Conservation (phyloP, 1,284 basidiomycete genomes). For the Inonotus obliquus region DNA sequence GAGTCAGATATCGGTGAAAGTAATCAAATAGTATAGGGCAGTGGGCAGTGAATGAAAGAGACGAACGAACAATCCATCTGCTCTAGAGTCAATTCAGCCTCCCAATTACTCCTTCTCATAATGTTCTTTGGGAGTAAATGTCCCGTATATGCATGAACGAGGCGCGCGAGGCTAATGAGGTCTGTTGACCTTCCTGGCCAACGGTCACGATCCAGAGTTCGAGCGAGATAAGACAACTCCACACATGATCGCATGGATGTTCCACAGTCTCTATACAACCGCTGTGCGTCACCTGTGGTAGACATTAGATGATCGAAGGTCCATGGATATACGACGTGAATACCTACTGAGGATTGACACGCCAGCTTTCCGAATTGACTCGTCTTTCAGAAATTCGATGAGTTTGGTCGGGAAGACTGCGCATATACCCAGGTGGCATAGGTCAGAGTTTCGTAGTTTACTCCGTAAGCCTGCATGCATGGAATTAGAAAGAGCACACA, state of each 20-base stretch:
- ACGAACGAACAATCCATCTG: slow-evolving; percentile 51
- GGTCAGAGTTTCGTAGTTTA: not conserved
- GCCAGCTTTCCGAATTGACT: slow-evolving; percentile 54
- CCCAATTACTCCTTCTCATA: slow-evolving; percentile 66
- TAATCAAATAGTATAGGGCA: too few species aligned
- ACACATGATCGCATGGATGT: slow-evolving; percentile 53
- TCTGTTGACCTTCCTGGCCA: slow-evolving; percentile 10
- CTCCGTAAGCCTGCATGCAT: not conserved
- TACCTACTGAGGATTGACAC: slow-evolving; percentile 62
- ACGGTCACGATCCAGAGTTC: slow-evolving; percentile 45
- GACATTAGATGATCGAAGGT: slow-evolving; percentile 8
- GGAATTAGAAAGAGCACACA: slow-evolving; percentile 26
- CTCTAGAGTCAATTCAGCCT: slow-evolving; percentile 35
- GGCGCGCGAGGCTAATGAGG: slow-evolving; percentile 54
- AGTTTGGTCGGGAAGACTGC: slow-evolving; percentile 55
- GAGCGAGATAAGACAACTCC: slow-evolving; percentile 63
- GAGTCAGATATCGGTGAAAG: not conserved
- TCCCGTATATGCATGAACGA: slow-evolving; percentile 54
- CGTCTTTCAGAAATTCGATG: slow-evolving; percentile 43
- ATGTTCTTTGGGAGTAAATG: slow-evolving; percentile 50
- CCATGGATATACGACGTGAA: not conserved
- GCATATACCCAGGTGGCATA: not conserved
- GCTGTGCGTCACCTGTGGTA: slow-evolving; percentile 54
- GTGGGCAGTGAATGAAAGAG: not conserved
- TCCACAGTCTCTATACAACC: slow-evolving; percentile 51